Base-by-base conservation (phyloP, 345 rosid species). In the Chamaenerion angustifolium region DNA sequence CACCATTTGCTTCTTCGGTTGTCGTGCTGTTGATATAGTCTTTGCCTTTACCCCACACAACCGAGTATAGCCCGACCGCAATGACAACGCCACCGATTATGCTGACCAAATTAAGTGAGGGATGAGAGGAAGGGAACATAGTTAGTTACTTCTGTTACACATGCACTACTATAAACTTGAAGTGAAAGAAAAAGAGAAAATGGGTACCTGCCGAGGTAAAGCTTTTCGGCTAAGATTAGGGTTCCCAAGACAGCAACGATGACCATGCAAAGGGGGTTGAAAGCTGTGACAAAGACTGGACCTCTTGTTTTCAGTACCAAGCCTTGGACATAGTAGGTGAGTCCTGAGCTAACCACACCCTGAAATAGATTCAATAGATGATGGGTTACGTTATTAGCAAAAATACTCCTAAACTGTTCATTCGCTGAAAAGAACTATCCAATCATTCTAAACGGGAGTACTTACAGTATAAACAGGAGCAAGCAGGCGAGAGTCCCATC, bases 181-280 rank as follows among this genome's bases (percentile, higher is more conserved):
- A n/a, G n/a, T n/a, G n/a, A n/a, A n/a, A n/a, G n/a, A n/a, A n/a
- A n/a, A n/a, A n/a, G n/a, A n/a, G n/a, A n/a, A n/a, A n/a, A n/a
- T n/a, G n/a, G n/a, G n/a, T n/a, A 74, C 88, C 81, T 77, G 67
- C 94, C 94, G 37, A 75, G 68, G 63, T 80, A 82, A 40, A 88
- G 71, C 51, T 73, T 73, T 63, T 84, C 88, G 8, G 67, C 70
- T 1, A 88, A 67, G 56, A 82, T 67, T 19, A 71, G 12, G 40
- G 83, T 75, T 27, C 70, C 78, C 52, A 88, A 75, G 40, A 57
- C 49, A 27, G 86, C 71, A 12, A 76, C 89, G 13, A 78, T 66
- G 62, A 85, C 64, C 97, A 78, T 84, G 68, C 93, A 78, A 0
- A 84, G 71, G 48, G 92, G 92, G 62, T 82, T 84, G 59, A 88